phyloP scores from a whole-genome alignment of 176 grass and related monocot species.

The Carex scoparia region DNA sequence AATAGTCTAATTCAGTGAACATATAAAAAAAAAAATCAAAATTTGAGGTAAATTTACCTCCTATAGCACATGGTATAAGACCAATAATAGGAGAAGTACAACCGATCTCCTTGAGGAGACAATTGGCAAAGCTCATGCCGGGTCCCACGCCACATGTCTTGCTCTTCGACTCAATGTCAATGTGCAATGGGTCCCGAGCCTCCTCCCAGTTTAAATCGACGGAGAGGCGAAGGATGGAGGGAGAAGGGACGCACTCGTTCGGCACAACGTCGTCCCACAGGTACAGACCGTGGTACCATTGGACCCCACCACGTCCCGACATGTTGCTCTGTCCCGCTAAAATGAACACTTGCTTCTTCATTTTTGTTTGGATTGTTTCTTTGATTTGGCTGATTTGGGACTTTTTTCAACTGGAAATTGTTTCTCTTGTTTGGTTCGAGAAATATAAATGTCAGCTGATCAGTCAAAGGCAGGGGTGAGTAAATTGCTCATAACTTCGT shows the following conservation, averaged over 20 bases:
- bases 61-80: conserved; percentile 73
- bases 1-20: neutral
- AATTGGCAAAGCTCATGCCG: conserved; percentile 70
- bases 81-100: conserved; percentile 27
- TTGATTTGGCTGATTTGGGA: neutral
- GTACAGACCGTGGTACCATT: conserved; percentile 7
- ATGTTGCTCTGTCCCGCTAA: conserved; percentile 95
- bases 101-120: conserved; percentile 30
- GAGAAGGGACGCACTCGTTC: conserved; percentile 39
- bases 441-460: no score
- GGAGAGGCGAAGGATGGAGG: conserved; percentile 55
- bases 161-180: conserved; percentile 55
- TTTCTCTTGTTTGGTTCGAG: neutral
- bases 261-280: conserved; percentile 72
- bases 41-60: conserved; percentile 16
- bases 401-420: neutral
- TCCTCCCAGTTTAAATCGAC: conserved; percentile 47
- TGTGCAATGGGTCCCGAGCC: conserved; percentile 63
- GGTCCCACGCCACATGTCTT: conserved; percentile 76
- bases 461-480: no score
- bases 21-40: neutral
- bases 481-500: no score
- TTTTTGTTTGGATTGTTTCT: neutral
- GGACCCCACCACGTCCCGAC: conserved; percentile 78
- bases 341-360: conserved; percentile 41